Base-by-base conservation (phyloP, 306 rosid genomes). In the Fagus crenata region DNA sequence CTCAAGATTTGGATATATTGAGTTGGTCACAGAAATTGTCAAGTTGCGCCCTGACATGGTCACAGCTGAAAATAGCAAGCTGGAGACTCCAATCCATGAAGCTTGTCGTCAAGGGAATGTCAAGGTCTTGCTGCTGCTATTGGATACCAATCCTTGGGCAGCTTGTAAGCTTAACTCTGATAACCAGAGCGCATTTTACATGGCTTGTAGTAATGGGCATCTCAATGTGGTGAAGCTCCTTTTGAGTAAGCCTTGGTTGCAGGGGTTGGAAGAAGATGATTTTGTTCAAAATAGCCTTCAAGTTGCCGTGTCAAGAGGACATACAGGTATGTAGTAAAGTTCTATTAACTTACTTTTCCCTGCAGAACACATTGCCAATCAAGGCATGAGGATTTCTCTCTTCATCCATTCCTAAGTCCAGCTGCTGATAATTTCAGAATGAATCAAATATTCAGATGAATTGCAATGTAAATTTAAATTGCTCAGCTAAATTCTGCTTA, bases 71-170 rank as follows among this genome's bases (percentile, higher is more conserved):
- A 87, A 92, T 77, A 81, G 75, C 35, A 72, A 74, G 69, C 42
- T 71, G 43, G 91, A 90, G 81, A 92, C 95, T 41, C 95, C 95
- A 22, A 11, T 87, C 28, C 93, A 88, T 35, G 93, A 88, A 67
- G 95, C 91, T 72, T 89, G 93, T 75, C 56, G 70, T 42, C 67
- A 73, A 32, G 91, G 88, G 78, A 81, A 88, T 60, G 81, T 42
- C 42, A 63, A 37, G n/a, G 73, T 85, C 28, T 63, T 90, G 11
- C 54, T 22, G 77, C 77, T 88, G 75, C 87, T 92, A 8, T 37
- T 90, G 1, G 87, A 84, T 41, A 82, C 70, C 42, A 80, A 87
- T 76, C 83, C 95, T 1, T 35, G 15, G 28, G 80, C 87, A 40
- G 86, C 81, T 60, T 75, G 60, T 68, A 85, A 85, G 86, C 88